Evolutionary conservation across 1,139 yeast genomes (phyloP).

Genomic region (Kodamaea derodonti): DNA sequence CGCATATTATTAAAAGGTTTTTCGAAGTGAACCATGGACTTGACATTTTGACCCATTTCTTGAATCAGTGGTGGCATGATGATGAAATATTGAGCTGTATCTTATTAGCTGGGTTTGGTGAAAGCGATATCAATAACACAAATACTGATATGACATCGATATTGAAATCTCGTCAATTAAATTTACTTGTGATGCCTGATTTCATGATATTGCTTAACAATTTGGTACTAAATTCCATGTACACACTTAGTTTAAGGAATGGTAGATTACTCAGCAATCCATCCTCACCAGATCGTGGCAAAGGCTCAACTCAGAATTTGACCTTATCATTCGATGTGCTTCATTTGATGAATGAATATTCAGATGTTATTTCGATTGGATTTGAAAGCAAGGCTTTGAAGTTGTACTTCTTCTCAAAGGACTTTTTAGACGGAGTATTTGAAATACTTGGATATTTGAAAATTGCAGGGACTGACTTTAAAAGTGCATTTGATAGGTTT

Average conservation of each 20-base stretch:
- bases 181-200: conserved; percentile 34
- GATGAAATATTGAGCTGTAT: conserved; percentile 31
- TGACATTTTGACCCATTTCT: conserved; percentile 44
- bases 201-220: conserved; percentile 38
- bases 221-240: conserved; percentile 35
- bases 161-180: conserved; percentile 3
- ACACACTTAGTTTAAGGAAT: conserved; percentile 25
- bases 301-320: conserved; percentile 13
- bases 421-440: conserved; percentile 39
- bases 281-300: conserved; percentile 22
- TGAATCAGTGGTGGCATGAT: conserved; percentile 46
- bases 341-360: conserved; percentile 33
- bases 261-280: conserved; percentile 38
- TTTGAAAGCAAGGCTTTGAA: conserved; percentile 22
- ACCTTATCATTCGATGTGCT: conserved; percentile 30
- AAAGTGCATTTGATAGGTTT: conserved; percentile 21
- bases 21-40: conserved; percentile 52
- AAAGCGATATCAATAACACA: conserved; percentile 8
- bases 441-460: conserved; percentile 34
- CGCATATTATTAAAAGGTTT: conserved; percentile 46
- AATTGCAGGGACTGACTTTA: conserved; percentile 22
- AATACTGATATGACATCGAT: conserved; percentile 4
- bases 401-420: conserved; percentile 24
- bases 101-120: conserved; percentile 42
- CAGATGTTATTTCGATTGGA: conserved; percentile 30